A percentile compares a stretch with the other conserved stretches of the same genome.
These are phyloP conservation scores for Tetracentron sinense DNA, from an alignment of 164 flowering plant genomes.

Conservation along the genomic window DNA sequence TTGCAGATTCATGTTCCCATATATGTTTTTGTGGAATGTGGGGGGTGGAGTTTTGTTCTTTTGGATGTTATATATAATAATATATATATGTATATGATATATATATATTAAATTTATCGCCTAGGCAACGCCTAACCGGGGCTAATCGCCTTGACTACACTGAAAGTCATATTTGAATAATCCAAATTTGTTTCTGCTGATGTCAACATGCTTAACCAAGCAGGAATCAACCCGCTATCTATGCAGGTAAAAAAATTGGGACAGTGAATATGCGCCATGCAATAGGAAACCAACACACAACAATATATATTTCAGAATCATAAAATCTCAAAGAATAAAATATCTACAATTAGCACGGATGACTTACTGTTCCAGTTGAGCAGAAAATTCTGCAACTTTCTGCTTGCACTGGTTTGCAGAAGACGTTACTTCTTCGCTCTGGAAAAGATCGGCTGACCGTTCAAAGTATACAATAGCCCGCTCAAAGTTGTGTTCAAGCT, in stretches of 20 bases:
- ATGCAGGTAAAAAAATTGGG: neutral
- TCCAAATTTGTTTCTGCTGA: neutral
- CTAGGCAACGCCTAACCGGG: too few species aligned
- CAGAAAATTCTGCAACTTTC: conserved; percentile 85
- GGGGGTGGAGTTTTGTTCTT: too few species aligned
- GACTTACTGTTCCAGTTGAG: conserved; percentile 75
- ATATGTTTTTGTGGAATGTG: too few species aligned
- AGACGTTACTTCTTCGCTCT: conserved; percentile 69
- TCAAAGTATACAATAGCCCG: conserved; percentile 56
- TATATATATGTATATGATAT: too few species aligned
- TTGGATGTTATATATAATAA: too few species aligned
- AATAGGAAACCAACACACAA: neutral
- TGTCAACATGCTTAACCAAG: neutral
- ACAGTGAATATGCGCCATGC: neutral
- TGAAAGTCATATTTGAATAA: neutral
- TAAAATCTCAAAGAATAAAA: neutral
- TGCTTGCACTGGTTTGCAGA: conserved; percentile 79
- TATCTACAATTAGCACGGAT: neutral
- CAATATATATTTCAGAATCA: neutral
- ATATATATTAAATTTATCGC: too few species aligned
- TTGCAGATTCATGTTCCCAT: too few species aligned
- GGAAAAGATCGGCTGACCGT: conserved; percentile 76
- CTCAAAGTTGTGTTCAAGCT: conserved; percentile 55
- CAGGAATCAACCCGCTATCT: neutral
- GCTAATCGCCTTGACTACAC: too few species aligned